Conservation (phyloP, 129 eudicot species). For the Gnaphalium uliginosum region DNA sequence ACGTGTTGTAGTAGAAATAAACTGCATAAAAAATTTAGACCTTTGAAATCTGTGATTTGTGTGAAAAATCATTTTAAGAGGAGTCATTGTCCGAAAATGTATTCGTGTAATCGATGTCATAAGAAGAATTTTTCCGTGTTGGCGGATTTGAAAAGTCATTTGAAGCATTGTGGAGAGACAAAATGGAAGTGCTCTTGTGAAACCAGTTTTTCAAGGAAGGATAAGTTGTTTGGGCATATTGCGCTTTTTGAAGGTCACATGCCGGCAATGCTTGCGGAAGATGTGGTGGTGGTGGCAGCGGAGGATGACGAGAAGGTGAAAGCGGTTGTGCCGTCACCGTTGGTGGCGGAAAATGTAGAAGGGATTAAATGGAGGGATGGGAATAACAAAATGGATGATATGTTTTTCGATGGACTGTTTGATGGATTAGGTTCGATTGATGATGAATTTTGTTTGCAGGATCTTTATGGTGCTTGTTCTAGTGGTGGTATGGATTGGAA, state of each 20-base stretch:
- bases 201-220: conserved; percentile 85
- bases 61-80: conserved; percentile 90
- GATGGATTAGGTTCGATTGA: conserved; percentile 60
- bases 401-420: conserved; percentile 53
- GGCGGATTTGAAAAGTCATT: conserved; percentile 85
- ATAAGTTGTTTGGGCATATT: conserved; percentile 91
- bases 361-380: conserved; percentile 26
- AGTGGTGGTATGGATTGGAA: conserved; percentile 28
- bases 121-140: conserved; percentile 82
- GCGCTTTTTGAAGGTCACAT: conserved; percentile 91
- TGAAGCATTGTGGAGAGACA: conserved; percentile 90
- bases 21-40: conserved; percentile 59
- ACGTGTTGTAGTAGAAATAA: conserved; percentile 74
- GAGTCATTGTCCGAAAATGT: conserved; percentile 94
- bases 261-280: conserved; percentile 56
- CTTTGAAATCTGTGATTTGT: conserved; percentile 74
- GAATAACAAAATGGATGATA: conserved; percentile 23
- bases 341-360: conserved; percentile 9
- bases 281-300: neutral
- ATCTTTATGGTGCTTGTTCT: conserved; percentile 36
- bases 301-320: conserved; percentile 33
- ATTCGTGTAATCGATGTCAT: conserved; percentile 59
- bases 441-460: conserved; percentile 51
- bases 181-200: conserved; percentile 91
- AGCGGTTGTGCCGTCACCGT: conserved; percentile 14